Evolutionary conservation across 2,329 filamentous ascomycete genomes (phyloP).

Genomic region (Macrophomina pseudophaseolina): DNA sequence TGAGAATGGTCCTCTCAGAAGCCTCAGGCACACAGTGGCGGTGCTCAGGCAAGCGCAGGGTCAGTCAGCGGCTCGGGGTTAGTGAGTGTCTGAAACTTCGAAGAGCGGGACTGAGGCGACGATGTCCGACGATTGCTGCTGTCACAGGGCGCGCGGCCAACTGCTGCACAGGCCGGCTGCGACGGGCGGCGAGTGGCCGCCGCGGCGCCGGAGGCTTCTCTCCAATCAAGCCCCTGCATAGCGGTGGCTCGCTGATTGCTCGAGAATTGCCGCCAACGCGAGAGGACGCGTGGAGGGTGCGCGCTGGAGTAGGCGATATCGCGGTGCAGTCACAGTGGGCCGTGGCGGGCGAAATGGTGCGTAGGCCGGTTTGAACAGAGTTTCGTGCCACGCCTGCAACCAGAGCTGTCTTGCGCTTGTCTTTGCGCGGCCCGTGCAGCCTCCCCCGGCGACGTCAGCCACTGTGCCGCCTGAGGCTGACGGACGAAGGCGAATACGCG

Average conservation of each 20-base stretch:
- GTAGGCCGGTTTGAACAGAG: neutral
- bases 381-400: constrained; percentile 2
- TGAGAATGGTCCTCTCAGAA: neutral
- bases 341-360: neutral
- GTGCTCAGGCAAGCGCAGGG: neutral
- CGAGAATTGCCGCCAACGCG: neutral
- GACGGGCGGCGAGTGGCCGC: neutral
- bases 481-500: constrained; percentile 20
- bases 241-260: neutral
- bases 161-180: neutral
- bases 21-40: neutral
- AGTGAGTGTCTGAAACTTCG: neutral
- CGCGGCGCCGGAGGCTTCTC: neutral
- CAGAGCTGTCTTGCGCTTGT: neutral
- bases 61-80: neutral
- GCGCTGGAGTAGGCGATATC: neutral
- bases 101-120: constrained; percentile 7
- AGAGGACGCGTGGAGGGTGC: neutral
- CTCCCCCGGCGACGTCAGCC: constrained; percentile 12
- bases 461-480: constrained; percentile 18
- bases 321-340: neutral
- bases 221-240: neutral
- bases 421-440: neutral
- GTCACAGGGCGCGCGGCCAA: neutral
- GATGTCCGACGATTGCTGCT: neutral